Conservation (phyloP, 768 basidiomycete genomes). For the Xerocomellus intermedius region DNA sequence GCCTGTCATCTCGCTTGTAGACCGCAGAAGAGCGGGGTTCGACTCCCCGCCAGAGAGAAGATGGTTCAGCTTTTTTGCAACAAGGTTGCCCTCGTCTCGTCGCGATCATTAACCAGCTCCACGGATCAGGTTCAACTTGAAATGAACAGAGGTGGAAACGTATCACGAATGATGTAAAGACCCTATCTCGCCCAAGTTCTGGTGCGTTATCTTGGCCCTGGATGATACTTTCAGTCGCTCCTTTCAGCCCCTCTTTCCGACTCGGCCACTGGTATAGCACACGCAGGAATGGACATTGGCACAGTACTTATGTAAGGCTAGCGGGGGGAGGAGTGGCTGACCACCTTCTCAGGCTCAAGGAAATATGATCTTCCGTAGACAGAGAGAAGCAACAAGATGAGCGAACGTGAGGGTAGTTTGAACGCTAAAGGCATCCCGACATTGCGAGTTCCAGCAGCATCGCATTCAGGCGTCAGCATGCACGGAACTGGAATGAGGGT, state of each 20-base stretch:
- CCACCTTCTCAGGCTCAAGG: too few species aligned
- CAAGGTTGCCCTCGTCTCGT: background rate
- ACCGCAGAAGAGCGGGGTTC: slow-evolving; percentile 42
- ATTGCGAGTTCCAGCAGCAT: background rate
- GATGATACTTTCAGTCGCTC: too few species aligned
- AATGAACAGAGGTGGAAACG: background rate
- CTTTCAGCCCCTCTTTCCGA: too few species aligned
- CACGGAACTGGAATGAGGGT: too few species aligned
- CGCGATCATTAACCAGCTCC: background rate
- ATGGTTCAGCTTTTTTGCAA: background rate
- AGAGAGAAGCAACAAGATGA: background rate
- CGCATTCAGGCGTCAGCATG: too few species aligned
- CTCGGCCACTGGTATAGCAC: background rate
- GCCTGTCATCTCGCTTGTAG: slow-evolving; percentile 35
- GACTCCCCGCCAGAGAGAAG: slow-evolving; percentile 45
- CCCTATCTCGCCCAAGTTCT: too few species aligned
- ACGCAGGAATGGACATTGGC: background rate
- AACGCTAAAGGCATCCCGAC: background rate
- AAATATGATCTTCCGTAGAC: too few species aligned
- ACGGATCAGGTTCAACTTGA: background rate
- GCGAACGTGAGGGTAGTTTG: background rate
- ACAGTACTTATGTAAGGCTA: too few species aligned
- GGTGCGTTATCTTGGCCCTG: too few species aligned
- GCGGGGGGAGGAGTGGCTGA: too few species aligned
- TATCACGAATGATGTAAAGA: too few species aligned